phyloP scores from a whole-genome alignment of 257 asterid genomes.

The Prunella vulgaris region DNA sequence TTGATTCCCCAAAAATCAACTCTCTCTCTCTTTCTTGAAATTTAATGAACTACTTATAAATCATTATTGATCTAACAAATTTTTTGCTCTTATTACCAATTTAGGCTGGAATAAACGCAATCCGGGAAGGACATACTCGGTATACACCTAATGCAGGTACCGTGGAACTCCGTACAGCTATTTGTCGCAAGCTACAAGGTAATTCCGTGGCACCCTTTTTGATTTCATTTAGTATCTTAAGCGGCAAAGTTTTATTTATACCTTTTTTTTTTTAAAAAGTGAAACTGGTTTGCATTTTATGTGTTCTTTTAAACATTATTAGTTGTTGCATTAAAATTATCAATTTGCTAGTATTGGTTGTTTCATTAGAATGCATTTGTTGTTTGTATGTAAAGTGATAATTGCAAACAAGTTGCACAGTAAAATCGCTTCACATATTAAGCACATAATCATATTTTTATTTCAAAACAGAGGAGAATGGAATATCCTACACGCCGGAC shows the following conservation, averaged over 20 bases:
- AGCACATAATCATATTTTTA: neutral
- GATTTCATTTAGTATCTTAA: neutral
- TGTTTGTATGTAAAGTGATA: no score
- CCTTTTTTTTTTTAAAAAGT: no score
- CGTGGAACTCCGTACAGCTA: constrained; percentile 74
- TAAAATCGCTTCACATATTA: neutral
- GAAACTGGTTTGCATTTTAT: no score
- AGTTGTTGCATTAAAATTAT: no score
- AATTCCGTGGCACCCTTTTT: neutral
- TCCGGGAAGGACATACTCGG: constrained; percentile 84
- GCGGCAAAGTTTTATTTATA: neutral
- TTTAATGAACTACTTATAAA: neutral
- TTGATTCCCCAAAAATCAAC: neutral
- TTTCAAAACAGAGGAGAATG: constrained; percentile 70
- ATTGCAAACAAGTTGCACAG: no score
- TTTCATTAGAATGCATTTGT: no score
- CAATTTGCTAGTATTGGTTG: no score
- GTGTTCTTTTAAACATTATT: no score
- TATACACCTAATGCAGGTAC: constrained; percentile 95
- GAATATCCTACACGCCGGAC: constrained; percentile 78
- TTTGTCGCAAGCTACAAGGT: constrained; percentile 92
- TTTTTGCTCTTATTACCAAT: neutral
- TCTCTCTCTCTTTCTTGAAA: neutral
- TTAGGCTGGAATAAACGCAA: constrained; percentile 90
- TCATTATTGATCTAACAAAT: neutral